Percentiles rank a stretch among this genome's conserved stretches.
These are phyloP conservation scores for Chalara sp. DNA, from an alignment of 2,329 filamentous ascomycete genomes.

Conservation along the genomic window DNA sequence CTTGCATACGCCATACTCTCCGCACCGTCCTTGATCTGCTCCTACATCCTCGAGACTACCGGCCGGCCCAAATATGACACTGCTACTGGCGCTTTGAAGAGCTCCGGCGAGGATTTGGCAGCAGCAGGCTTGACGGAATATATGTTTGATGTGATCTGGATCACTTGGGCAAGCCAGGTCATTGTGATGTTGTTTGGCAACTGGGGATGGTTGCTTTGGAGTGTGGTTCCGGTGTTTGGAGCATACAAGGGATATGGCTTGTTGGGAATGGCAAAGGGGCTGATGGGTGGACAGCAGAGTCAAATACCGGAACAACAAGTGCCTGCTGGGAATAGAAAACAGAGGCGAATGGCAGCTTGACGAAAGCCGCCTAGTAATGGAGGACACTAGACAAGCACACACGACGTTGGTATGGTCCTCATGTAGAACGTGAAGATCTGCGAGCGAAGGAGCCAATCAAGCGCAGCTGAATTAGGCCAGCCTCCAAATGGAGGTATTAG, in stretches of 20 bases:
- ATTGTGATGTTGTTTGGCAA: conserved; percentile 76
- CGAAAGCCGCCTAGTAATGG: not conserved
- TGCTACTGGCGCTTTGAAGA: conserved; percentile 49
- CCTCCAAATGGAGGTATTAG: no score
- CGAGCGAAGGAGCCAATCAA: no score
- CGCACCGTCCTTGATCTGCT: conserved; percentile 67
- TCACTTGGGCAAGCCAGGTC: conserved; percentile 75
- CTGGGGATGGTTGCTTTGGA: conserved; percentile 63
- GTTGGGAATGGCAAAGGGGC: conserved; percentile 25
- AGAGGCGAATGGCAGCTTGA: conserved; percentile 20
- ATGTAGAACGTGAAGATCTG: no score
- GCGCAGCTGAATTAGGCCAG: no score
- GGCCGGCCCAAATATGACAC: conserved; percentile 68
- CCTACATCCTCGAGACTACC: conserved; percentile 79
- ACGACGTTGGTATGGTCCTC: no score
- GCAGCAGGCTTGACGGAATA: conserved; percentile 89
- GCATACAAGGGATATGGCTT: conserved; percentile 27
- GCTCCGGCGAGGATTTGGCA: conserved; percentile 79
- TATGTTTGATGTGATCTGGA: conserved; percentile 96
- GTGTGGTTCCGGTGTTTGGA: conserved; percentile 25
- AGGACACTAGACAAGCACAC: no score
- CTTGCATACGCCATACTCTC: conserved; percentile 67
- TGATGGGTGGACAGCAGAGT: conserved; percentile 24
- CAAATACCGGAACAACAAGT: conserved; percentile 21
- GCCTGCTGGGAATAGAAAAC: conserved; percentile 25